Evolutionary conservation across 169 alveolate species (phyloP), one percentile per base, ranked within the genome.

Genomic region (Babesia divergens): DNA sequence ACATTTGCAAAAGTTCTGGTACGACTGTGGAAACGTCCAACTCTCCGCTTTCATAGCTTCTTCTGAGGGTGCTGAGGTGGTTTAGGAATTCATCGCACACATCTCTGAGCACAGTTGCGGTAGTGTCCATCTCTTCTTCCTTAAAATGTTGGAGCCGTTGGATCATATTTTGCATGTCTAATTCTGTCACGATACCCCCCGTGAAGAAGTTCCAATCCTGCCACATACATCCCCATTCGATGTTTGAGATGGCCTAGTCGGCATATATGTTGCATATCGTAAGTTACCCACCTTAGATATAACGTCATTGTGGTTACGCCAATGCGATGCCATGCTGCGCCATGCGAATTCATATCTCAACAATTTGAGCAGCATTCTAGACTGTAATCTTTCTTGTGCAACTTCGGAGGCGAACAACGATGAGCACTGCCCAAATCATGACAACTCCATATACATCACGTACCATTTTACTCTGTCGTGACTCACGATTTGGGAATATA

Each of bases 171-270:
- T 62, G 60, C 72, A 22, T 28, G 34, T 62, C 62, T 1, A 32
- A 18, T 66, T 75, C 85, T 2, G 85, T 43, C 1, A 75, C 62
- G 22, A 65, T 18, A 8, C 49, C 59, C 0, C 85, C 80, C 6
- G 64, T 20, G 52, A 46, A 75, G 52, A 46, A 75, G 43, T 75
- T 64, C 85, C 85, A 75, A 55, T 75, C 56, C 31, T 50, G 37
- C 85, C 85, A 75, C 20, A 75, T 16, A 53, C 85, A 75, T 2
- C 85, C 80, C 80, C 74, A 65, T 24, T 56, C 60, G 22, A 62
- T 26, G 31, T 53, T 40, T 1, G 85, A 62, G 8, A 75, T 64
- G 0, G 53, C 44, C 85, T 74, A 38, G 8, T 2, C 31, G 44
- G n/a, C 11, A 29, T 13, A 42, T 37, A 35, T 28, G n/a, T 43